Conservation (phyloP, 2,329 filamentous ascomycete species). For the Xylariales sp. region DNA sequence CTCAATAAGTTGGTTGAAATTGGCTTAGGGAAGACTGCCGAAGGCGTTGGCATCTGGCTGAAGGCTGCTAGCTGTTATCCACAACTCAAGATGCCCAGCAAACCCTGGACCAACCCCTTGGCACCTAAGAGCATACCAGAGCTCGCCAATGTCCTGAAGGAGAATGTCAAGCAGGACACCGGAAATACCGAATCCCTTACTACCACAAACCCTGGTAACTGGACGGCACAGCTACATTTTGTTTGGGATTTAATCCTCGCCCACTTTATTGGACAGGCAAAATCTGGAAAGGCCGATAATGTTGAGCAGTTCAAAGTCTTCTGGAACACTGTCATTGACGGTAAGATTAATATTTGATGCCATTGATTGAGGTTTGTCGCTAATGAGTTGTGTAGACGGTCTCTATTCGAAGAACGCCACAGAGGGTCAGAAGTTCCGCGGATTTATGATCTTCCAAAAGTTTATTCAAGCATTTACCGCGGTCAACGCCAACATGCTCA, state of each 20-base stretch:
- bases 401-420: constrained; percentile 80
- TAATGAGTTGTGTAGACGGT: constrained; percentile 52
- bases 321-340: constrained; percentile 83
- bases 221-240: constrained; percentile 78
- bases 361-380: not conserved
- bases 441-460: constrained; percentile 81
- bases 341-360: constrained; percentile 45
- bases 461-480: constrained; percentile 53
- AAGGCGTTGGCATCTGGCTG: constrained; percentile 88
- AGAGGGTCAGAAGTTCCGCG: constrained; percentile 85
- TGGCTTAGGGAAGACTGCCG: constrained; percentile 73
- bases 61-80: constrained; percentile 62
- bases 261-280: constrained; percentile 36
- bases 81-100: constrained; percentile 58
- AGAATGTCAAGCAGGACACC: constrained; percentile 55
- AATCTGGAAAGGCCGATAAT: constrained; percentile 24
- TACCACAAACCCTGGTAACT: constrained; percentile 59
- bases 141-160: constrained; percentile 75
- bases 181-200: constrained; percentile 37
- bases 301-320: constrained; percentile 65
- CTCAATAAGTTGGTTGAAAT: constrained; percentile 58
- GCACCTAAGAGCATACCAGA: constrained; percentile 61
- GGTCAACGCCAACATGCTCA: constrained; percentile 39
- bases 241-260: constrained; percentile 79
- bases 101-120: constrained; percentile 77